Evolutionary conservation across 176 grass and related monocot species (phyloP).

Genomic region (Hsuehochloa calcarea): DNA sequence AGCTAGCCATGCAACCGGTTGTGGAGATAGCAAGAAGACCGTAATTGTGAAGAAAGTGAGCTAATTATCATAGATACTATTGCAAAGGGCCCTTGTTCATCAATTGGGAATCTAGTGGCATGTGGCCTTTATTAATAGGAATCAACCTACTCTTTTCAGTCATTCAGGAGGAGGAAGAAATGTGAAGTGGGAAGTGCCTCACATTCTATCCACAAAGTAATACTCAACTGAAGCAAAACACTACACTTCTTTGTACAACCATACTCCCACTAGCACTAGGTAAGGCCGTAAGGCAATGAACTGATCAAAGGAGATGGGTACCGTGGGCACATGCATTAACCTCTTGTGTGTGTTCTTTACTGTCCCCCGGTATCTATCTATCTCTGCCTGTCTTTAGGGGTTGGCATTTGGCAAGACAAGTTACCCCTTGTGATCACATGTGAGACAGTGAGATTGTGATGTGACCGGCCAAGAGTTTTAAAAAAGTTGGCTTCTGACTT

Average conservation of each 20-base stretch:
- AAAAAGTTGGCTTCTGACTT: constrained; percentile 29
- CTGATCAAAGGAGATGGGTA: neutral
- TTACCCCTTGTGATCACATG: neutral
- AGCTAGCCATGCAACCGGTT: too few species aligned
- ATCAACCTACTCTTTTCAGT: constrained; percentile 18
- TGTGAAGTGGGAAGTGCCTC: neutral
- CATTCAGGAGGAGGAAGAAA: neutral
- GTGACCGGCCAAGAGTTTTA: neutral
- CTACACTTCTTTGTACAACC: neutral
- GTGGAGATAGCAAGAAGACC: neutral
- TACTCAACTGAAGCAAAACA: neutral
- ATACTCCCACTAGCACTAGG: neutral
- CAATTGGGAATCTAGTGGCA: constrained; percentile 4
- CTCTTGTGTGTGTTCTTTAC: constrained; percentile 31
- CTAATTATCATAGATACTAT: neutral
- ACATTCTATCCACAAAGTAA: neutral
- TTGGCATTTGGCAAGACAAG: constrained; percentile 31
- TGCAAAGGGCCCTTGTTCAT: neutral
- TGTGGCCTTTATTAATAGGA: constrained; percentile 6
- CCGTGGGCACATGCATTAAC: constrained; percentile 20
- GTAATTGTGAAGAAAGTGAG: neutral
- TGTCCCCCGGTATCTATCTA: neutral
- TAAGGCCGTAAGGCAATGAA: neutral
- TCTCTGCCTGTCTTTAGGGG: constrained; percentile 19
- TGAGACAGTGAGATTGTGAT: neutral